Conservation (phyloP, 2,329 filamentous ascomycete genomes). For the Colletotrichum sp. region DNA sequence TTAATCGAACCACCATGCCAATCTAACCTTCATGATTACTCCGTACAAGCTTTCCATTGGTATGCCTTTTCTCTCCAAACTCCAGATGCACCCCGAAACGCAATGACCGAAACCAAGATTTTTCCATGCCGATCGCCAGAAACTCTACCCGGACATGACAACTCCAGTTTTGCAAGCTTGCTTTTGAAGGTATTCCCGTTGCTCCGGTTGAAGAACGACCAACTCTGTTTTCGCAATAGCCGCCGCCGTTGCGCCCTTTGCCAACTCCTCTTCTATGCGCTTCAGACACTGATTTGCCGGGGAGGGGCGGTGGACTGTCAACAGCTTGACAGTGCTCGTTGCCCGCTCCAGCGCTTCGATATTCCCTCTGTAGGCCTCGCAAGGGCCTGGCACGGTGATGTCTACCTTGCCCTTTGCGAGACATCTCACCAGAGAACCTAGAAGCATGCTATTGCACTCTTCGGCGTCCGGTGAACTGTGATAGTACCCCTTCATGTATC, state of each 20-base stretch:
- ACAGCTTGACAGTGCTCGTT: conserved; percentile 6
- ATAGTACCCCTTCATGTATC: conserved; percentile 19
- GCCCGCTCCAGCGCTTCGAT: conserved; percentile 2
- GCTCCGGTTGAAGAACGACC: conserved; percentile 1
- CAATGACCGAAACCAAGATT: background rate
- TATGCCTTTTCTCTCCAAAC: conserved; percentile 2
- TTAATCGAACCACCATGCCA: background rate
- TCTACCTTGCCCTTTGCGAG: conserved; percentile 15
- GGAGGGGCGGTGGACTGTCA: conserved; percentile 13
- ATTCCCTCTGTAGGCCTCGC: conserved; percentile 8
- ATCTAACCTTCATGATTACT: background rate
- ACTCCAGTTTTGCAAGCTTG: conserved; percentile 9
- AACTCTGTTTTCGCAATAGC: background rate
- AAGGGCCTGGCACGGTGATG: conserved; percentile 5
- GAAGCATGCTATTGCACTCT: conserved; percentile 20
- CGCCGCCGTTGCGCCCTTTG: background rate
- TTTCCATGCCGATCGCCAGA: background rate
- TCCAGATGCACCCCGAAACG: background rate
- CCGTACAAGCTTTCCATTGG: background rate
- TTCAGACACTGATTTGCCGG: conserved; percentile 12
- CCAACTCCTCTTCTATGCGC: conserved; percentile 18
- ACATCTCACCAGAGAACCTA: conserved; percentile 6
- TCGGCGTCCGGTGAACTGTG: conserved; percentile 17
- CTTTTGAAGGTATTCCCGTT: conserved; percentile 1
- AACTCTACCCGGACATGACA: conserved; percentile 2